phyloP scores from a whole-genome alignment of 768 basidiomycete species.

The Polyporus arcularius region DNA sequence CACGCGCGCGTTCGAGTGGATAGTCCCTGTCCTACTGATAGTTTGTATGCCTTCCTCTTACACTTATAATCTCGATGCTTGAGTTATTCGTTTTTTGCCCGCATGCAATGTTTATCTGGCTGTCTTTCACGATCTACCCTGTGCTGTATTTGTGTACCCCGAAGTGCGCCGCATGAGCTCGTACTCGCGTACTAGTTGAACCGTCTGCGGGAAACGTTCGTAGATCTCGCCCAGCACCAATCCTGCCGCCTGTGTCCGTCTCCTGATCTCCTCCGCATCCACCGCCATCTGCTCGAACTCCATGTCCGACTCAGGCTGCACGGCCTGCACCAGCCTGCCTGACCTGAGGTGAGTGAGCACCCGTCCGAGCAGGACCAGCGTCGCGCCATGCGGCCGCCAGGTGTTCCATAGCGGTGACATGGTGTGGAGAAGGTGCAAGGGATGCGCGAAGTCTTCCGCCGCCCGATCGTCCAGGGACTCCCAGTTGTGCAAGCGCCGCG shows the following conservation, averaged over 20 bases:
- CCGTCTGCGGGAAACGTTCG: conserved; percentile 50
- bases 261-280: conserved; percentile 26
- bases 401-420: conserved; percentile 63
- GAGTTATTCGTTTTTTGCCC: conserved; percentile 19
- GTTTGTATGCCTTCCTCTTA: conserved; percentile 10
- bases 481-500: conserved; percentile 9
- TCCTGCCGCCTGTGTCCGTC: conserved; percentile 35
- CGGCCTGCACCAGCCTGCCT: conserved; percentile 51
- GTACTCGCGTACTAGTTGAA: conserved; percentile 29
- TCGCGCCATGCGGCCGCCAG: conserved; percentile 63
- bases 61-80: conserved; percentile 6
- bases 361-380: conserved; percentile 48
- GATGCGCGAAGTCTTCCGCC: conserved; percentile 53
- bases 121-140: conserved; percentile 14
- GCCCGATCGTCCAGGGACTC: neutral
- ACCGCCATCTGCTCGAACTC: conserved; percentile 23
- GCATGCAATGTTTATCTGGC: conserved; percentile 18
- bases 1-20: neutral
- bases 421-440: conserved; percentile 60
- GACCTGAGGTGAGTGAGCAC: conserved; percentile 49
- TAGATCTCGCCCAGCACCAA: conserved; percentile 48
- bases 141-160: conserved; percentile 4
- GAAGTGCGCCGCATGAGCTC: conserved; percentile 21
- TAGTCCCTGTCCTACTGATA: neutral
- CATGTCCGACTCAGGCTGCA: conserved; percentile 30